Evolutionary conservation across 2,329 filamentous ascomycete species (phyloP).

Genomic region (Lachnellula arida): DNA sequence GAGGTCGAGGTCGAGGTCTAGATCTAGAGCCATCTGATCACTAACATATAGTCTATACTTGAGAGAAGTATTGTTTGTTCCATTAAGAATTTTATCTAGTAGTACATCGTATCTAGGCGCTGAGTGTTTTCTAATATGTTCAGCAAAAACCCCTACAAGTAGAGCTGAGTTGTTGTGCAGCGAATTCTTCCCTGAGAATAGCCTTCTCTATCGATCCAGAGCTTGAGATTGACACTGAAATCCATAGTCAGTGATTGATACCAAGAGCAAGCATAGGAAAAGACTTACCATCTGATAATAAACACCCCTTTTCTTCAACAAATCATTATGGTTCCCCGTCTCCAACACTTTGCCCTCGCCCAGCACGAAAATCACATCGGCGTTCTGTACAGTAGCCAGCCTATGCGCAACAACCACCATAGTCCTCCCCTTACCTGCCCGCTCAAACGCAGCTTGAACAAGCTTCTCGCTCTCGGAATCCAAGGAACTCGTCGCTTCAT

Average conservation of each 20-base stretch:
- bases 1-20: too few species aligned
- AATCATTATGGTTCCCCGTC: conserved; percentile 21
- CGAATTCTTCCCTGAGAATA: too few species aligned
- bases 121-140: too few species aligned
- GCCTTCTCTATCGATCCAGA: conserved; percentile 13
- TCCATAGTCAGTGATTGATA: not conserved
- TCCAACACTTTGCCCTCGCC: conserved; percentile 29
- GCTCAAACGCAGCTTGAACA: conserved; percentile 63
- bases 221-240: conserved; percentile 29
- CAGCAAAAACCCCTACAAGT: too few species aligned
- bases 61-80: too few species aligned
- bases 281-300: conserved; percentile 30
- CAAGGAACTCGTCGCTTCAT: conserved; percentile 54
- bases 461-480: conserved; percentile 54
- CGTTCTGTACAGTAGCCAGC: conserved; percentile 71
- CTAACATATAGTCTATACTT: too few species aligned
- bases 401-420: conserved; percentile 76
- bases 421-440: conserved; percentile 58
- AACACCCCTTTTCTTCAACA: conserved; percentile 25
- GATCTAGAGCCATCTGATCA: too few species aligned
- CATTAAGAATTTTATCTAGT: too few species aligned
- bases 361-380: conserved; percentile 35
- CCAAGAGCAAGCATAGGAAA: not conserved
- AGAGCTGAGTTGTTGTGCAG: too few species aligned
- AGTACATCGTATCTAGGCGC: too few species aligned